Evolutionary conservation across 2,329 filamentous ascomycete species (phyloP).

Genomic region (Fusarium aywerte): DNA sequence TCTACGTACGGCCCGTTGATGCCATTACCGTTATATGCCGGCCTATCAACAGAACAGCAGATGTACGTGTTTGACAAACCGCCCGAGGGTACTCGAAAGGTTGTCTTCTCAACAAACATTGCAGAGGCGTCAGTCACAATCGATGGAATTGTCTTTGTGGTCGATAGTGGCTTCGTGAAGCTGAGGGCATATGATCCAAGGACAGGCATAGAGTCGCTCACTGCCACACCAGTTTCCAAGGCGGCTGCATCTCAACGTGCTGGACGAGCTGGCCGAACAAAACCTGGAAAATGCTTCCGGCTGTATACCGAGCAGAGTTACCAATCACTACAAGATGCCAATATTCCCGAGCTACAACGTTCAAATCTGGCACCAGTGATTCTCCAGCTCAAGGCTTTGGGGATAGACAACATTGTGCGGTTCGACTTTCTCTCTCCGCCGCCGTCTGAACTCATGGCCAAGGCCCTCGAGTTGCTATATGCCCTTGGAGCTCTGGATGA

Average conservation of each 20-base stretch:
- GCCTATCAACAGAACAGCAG: slow-evolving; percentile 88
- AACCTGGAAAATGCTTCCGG: slow-evolving; percentile 91
- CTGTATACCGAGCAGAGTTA: slow-evolving; percentile 86
- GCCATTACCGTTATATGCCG: slow-evolving; percentile 83
- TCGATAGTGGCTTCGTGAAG: slow-evolving; percentile 93
- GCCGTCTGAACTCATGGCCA: slow-evolving; percentile 83
- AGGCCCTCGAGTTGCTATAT: slow-evolving; percentile 88
- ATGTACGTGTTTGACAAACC: slow-evolving; percentile 93
- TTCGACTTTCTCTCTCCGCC: slow-evolving; percentile 91
- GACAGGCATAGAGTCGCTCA: slow-evolving; percentile 89
- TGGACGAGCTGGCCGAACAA: slow-evolving; percentile 88
- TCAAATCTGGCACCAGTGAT: slow-evolving; percentile 90
- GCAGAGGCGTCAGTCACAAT: slow-evolving; percentile 97
- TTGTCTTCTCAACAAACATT: slow-evolving; percentile 95
- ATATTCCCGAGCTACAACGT: slow-evolving; percentile 89
- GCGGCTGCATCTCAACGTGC: slow-evolving; percentile 93
- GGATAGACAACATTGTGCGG: slow-evolving; percentile 91
- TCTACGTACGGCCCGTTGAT: slow-evolving; percentile 45
- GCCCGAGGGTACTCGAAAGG: slow-evolving; percentile 84
- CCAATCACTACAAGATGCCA: slow-evolving; percentile 72
- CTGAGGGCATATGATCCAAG: slow-evolving; percentile 84
- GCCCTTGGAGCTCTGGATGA: slow-evolving; percentile 87
- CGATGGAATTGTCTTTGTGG: slow-evolving; percentile 87
- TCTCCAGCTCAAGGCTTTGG: slow-evolving; percentile 91
- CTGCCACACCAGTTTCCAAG: slow-evolving; percentile 83